Percentiles rank a stretch among this genome's conserved stretches.
Evolutionary conservation across 2,329 filamentous ascomycete species (phyloP).

Genomic region (Ophiostoma quercus): DNA sequence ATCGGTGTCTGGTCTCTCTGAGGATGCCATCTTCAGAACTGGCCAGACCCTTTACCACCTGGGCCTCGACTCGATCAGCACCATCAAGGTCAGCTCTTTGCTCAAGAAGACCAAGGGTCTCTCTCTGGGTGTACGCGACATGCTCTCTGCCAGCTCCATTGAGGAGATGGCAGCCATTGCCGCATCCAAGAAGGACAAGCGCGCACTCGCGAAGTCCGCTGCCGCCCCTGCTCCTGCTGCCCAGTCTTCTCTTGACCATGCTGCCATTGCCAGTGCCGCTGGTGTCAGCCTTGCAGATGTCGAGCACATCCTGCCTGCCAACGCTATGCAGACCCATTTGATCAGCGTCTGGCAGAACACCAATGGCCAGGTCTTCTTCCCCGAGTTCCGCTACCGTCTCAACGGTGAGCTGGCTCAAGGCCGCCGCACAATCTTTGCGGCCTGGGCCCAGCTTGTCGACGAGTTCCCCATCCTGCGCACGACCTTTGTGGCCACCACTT

Average conservation of each 20-base stretch:
- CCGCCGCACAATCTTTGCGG: constrained; percentile 41
- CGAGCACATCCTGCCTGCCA: constrained; percentile 59
- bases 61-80: constrained; percentile 85
- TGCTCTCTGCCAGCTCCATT: constrained; percentile 63
- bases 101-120: constrained; percentile 58
- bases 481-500: constrained; percentile 27
- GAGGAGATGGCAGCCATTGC: constrained; percentile 51
- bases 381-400: constrained; percentile 61
- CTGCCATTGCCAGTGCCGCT: constrained; percentile 24
- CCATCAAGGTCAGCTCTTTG: constrained; percentile 73
- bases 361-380: constrained; percentile 63
- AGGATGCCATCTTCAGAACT: constrained; percentile 49
- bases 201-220: neutral
- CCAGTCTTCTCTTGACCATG: constrained; percentile 2
- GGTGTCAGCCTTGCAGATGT: constrained; percentile 44
- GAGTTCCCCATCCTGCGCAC: constrained; percentile 65
- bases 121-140: constrained; percentile 61
- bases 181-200: constrained; percentile 2
- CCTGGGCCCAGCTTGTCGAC: constrained; percentile 57
- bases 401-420: constrained; percentile 22
- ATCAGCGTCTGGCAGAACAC: constrained; percentile 69
- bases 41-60: constrained; percentile 71
- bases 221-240: neutral
- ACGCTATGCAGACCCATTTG: constrained; percentile 77
- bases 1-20: constrained; percentile 55